phyloP scores from a whole-genome alignment of 306 rosid species.

The Quercus suber region DNA sequence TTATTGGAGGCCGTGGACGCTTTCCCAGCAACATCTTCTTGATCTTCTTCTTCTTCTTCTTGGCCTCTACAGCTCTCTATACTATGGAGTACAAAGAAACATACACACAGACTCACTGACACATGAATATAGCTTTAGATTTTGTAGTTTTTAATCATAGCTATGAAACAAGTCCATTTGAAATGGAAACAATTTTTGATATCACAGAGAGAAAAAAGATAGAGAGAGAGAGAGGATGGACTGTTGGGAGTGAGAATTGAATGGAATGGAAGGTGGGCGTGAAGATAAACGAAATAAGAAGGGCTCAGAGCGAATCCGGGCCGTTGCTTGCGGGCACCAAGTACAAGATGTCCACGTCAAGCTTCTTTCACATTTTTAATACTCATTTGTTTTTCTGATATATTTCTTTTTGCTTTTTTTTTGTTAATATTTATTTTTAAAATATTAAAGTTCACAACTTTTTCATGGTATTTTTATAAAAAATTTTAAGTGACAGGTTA shows the following conservation, averaged over 20 bases:
- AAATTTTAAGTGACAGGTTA: accelerated
- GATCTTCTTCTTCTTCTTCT: not conserved
- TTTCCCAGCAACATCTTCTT: conserved; percentile 64
- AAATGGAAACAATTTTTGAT: too few species aligned
- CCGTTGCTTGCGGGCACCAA: conserved; percentile 53
- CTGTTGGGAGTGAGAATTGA: conserved; percentile 26
- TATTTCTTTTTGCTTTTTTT: not conserved
- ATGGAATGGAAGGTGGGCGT: conserved; percentile 25
- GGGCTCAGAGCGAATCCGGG: conserved; percentile 38
- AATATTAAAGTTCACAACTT: too few species aligned
- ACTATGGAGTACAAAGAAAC: not conserved
- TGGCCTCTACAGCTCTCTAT: not conserved
- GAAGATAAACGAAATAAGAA: conserved; percentile 43
- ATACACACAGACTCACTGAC: not conserved
- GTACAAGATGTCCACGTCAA: conserved; percentile 32
- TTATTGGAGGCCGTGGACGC: conserved; percentile 51
- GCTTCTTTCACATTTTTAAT: not conserved
- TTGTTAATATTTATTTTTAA: not conserved
- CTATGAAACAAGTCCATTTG: too few species aligned
- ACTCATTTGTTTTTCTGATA: not conserved
- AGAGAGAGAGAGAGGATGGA: not conserved
- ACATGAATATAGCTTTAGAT: too few species aligned
- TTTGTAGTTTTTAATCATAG: too few species aligned
- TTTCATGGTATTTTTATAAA: accelerated
- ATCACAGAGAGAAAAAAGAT: not conserved